Evolutionary conservation across 345 rosid genomes (phyloP).

Genomic region (Linum lewisii): DNA sequence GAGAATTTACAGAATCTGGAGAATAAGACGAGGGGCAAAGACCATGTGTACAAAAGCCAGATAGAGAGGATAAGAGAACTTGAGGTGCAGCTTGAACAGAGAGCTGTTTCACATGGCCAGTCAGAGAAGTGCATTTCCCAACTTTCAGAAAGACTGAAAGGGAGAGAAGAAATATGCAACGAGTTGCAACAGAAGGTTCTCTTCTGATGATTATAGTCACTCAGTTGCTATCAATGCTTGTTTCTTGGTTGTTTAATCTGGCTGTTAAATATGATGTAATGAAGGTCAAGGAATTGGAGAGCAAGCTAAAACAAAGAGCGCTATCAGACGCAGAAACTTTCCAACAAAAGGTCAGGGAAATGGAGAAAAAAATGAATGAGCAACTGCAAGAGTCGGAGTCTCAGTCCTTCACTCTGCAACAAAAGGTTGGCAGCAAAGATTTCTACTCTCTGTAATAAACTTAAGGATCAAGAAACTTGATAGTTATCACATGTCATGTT

Average conservation of each 20-base stretch:
- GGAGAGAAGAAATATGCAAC: conserved; percentile 26
- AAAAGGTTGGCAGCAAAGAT: conserved; percentile 22
- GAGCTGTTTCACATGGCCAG: conserved; percentile 18
- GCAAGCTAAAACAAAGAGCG: conserved; percentile 15
- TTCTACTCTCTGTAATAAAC: not conserved
- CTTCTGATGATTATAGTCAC: not conserved
- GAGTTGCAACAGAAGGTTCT: conserved; percentile 29
- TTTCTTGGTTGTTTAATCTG: not conserved
- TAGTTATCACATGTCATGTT: not conserved
- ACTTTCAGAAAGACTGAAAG: conserved; percentile 30
- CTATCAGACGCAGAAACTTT: conserved; percentile 12
- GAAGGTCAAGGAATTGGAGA: conserved; percentile 17
- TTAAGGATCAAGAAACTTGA: not conserved
- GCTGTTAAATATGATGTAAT: conserved; percentile 1
- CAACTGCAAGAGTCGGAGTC: conserved; percentile 18
- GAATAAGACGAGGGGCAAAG: conserved; percentile 25
- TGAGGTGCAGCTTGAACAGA: conserved; percentile 25
- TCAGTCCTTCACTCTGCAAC: conserved; percentile 23
- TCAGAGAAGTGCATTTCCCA: conserved; percentile 25
- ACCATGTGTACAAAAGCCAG: conserved; percentile 24
- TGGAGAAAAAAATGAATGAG: conserved; percentile 26
- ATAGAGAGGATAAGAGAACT: conserved; percentile 29
- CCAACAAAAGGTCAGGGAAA: conserved; percentile 21
- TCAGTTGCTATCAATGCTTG: not conserved
- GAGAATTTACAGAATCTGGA: conserved; percentile 29